phyloP scores from a whole-genome alignment of 78 protist species.

The Bigelowiella natans region DNA sequence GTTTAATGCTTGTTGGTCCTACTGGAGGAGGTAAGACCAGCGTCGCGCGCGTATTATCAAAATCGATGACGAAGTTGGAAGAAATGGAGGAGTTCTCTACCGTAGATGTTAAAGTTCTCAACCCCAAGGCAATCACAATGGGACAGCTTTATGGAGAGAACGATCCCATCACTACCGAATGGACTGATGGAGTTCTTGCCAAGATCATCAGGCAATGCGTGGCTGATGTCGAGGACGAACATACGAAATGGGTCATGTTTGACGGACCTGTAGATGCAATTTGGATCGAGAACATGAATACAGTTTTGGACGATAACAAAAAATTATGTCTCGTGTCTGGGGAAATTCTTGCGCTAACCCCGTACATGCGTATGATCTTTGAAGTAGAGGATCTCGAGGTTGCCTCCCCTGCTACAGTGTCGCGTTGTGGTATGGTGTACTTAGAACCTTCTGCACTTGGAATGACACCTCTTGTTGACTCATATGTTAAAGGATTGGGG shows the following conservation, averaged over 20 bases:
- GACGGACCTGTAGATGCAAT: constrained; percentile 83
- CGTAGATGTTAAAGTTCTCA: constrained; percentile 28
- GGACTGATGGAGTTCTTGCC: constrained; percentile 65
- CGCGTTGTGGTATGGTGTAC: constrained; percentile 75
- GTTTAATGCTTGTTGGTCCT: constrained; percentile 83
- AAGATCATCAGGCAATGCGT: constrained; percentile 22
- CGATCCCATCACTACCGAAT: constrained; percentile 62
- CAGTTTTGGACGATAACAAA: constrained; percentile 87
- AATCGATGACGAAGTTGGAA: neutral
- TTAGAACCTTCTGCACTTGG: constrained; percentile 21
- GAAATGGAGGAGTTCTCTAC: neutral
- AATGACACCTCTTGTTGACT: neutral
- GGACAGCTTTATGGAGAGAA: constrained; percentile 77
- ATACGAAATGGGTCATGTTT: constrained; percentile 56
- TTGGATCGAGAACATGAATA: constrained; percentile 92
- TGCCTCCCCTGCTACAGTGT: constrained; percentile 64
- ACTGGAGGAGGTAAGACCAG: constrained; percentile 72
- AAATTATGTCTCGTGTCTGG: constrained; percentile 80
- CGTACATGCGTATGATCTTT: constrained; percentile 52
- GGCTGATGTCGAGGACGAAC: neutral
- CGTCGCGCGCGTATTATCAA: neutral
- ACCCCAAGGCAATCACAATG: constrained; percentile 73
- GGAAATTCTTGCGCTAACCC: constrained; percentile 64
- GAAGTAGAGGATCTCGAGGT: constrained; percentile 64
- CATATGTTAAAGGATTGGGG: neutral